phyloP scores from a whole-genome alignment of 2,329 filamentous ascomycete species.

The Sporothrix mexicana region DNA sequence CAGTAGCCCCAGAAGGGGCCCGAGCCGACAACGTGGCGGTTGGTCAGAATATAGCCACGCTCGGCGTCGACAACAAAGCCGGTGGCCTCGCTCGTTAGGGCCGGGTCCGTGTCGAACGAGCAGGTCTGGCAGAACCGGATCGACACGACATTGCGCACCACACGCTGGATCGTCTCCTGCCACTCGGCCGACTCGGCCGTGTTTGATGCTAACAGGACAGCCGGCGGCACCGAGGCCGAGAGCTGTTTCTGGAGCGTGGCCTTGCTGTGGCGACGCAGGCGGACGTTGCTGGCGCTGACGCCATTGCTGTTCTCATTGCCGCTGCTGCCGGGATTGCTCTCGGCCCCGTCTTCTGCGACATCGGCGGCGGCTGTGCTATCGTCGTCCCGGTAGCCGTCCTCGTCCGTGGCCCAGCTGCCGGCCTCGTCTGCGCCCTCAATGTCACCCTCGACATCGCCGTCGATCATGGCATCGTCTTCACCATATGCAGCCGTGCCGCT shows the following conservation, averaged over 20 bases:
- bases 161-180: conserved; percentile 93
- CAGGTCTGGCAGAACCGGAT: conserved; percentile 98
- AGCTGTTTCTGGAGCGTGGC: conserved; percentile 13
- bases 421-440: conserved; percentile 22
- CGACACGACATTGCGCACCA: conserved; percentile 95
- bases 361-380: conserved; percentile 26
- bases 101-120: conserved; percentile 96
- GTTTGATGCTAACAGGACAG: conserved; percentile 39
- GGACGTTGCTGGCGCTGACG: conserved; percentile 29
- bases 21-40: conserved; percentile 90
- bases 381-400: conserved; percentile 31
- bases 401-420: conserved; percentile 21
- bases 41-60: conserved; percentile 85
- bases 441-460: conserved; percentile 6
- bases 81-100: conserved; percentile 92
- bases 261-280: conserved; percentile 26
- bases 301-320: conserved; percentile 4
- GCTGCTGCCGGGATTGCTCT: conserved; percentile 7
- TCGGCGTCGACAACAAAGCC: conserved; percentile 97
- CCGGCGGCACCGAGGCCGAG: conserved; percentile 21
- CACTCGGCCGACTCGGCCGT: conserved; percentile 58
- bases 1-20: conserved; percentile 98
- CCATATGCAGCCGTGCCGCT: neutral
- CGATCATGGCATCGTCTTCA: conserved; percentile 30
- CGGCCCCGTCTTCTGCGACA: conserved; percentile 18